Evolutionary conservation across 192 early-diverging fungal genomes (phyloP), one percentile per base, ranked within the genome.

Genomic region (Coemansia sp.): DNA sequence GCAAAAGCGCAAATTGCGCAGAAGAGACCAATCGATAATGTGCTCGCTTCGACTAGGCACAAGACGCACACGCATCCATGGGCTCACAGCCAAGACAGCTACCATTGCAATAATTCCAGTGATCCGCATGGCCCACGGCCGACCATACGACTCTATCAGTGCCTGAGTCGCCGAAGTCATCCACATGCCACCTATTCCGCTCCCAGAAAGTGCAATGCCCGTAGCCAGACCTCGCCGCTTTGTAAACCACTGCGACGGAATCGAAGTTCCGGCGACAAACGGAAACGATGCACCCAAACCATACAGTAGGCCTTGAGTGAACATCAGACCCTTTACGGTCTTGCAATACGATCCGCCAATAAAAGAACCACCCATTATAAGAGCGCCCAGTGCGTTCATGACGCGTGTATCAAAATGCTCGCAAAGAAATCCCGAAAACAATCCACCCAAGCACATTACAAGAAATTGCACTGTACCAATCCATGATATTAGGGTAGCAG

Each of bases 111-210:
- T 50, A 17, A 80, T 65, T 0, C 78, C 80, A 14, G 72, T 72
- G 15, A 81, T 60, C 14, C 80, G 72, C 62, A 81, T 65, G 3
- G 80, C 65, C 80, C 80, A 81, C n/a, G 67, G 66, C 28, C 71
- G 53, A 5, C 80, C 80, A 24, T 72, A 42, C 17, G 57, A 64
- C 17, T 54, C 53, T 32, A 66, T 60, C 36, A 81, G 44, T 18
- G 68, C 50, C 54, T 61, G 68, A 2, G 64, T 78, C 19, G 69
- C 68, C 53, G 72, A 77, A 5, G 67, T 65, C 72, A 79, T 75
- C 78, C 67, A 71, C 74, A 79, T 73, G 9, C 70, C 72, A 30
- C 76, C 79, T 9, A 81, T 33, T 3, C 77, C 79, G 20, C 69
- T 70, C 7, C 79, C 79, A 9, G 79, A 63, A 25, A 78, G 50